Conservation (phyloP, 805 yeast species). For the Teunomyces cretensis region DNA sequence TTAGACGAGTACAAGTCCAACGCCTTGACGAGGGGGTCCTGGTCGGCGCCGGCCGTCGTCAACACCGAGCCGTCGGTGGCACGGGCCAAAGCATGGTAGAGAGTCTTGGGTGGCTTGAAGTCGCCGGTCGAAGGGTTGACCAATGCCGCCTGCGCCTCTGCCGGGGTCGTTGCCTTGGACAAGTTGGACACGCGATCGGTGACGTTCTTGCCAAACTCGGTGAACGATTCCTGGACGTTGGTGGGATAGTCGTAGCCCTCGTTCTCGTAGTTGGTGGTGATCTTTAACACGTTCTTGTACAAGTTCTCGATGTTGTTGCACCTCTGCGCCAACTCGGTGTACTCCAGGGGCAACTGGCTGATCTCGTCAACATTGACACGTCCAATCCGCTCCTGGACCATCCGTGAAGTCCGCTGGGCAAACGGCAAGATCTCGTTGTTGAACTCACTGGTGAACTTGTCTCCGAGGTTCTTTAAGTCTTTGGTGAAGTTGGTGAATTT, state of each 20-base stretch:
- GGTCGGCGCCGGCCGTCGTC: conserved; percentile 34
- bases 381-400: conserved; percentile 78
- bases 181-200: conserved; percentile 63
- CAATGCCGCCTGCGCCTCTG: conserved; percentile 77
- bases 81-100: conserved; percentile 77
- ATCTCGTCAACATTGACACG: conserved; percentile 68
- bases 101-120: conserved; percentile 70
- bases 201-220: conserved; percentile 66
- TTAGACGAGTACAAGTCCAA: conserved; percentile 67
- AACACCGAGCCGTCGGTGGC: conserved; percentile 60
- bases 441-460: conserved; percentile 51
- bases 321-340: conserved; percentile 46
- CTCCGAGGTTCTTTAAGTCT: conserved; percentile 41
- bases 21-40: conserved; percentile 57
- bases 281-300: conserved; percentile 43
- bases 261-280: conserved; percentile 57
- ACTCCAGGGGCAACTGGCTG: conserved; percentile 76
- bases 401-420: conserved; percentile 77
- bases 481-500: conserved; percentile 42
- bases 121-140: conserved; percentile 43
- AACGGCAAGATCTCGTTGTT: conserved; percentile 56
- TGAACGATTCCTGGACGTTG: conserved; percentile 70
- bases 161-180: conserved; percentile 69
- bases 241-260: conserved; percentile 86
- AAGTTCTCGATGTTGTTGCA: conserved; percentile 42